phyloP scores from a whole-genome alignment of 2,329 filamentous ascomycete genomes.

The Fonsecaea pedrosoi region DNA sequence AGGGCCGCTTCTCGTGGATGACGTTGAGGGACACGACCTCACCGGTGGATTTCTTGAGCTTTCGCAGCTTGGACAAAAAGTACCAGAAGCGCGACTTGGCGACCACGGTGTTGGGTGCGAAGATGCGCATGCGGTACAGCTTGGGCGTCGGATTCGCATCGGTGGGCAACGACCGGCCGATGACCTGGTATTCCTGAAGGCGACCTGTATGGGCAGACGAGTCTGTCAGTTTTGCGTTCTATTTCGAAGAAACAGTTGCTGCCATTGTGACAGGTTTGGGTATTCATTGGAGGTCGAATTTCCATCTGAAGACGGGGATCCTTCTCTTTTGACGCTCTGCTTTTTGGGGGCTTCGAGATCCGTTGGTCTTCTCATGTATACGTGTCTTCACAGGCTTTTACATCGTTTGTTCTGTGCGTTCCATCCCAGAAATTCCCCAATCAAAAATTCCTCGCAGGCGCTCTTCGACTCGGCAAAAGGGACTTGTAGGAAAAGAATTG shows the following conservation, averaged over 20 bases:
- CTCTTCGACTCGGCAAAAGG: conserved; percentile 2
- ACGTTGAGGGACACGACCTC: conserved; percentile 98
- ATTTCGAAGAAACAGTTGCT: neutral
- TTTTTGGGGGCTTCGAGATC: neutral
- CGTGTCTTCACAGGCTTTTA: neutral
- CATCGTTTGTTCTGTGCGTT: neutral
- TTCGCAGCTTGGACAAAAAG: conserved; percentile 98
- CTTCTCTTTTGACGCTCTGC: neutral
- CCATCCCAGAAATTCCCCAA: neutral
- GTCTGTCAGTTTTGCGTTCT: neutral
- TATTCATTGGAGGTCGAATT: neutral
- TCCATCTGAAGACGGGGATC: neutral
- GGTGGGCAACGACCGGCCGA: conserved; percentile 97
- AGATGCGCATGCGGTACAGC: conserved; percentile 99
- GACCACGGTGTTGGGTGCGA: conserved; percentile 95
- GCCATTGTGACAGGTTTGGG: neutral
- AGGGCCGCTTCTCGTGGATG: conserved; percentile 98
- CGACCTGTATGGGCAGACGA: conserved; percentile 70
- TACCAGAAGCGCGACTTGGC: conserved; percentile 99
- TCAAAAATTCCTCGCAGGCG: conserved; percentile 11
- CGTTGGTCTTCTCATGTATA: neutral
- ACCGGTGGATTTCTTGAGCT: conserved; percentile 99
- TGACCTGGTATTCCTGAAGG: conserved; percentile 99
- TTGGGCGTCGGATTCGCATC: conserved; percentile 96
- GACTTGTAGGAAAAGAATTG: conserved; percentile 16